Conservation (phyloP, 1,284 basidiomycete species). For the Ustilago hordei region DNA sequence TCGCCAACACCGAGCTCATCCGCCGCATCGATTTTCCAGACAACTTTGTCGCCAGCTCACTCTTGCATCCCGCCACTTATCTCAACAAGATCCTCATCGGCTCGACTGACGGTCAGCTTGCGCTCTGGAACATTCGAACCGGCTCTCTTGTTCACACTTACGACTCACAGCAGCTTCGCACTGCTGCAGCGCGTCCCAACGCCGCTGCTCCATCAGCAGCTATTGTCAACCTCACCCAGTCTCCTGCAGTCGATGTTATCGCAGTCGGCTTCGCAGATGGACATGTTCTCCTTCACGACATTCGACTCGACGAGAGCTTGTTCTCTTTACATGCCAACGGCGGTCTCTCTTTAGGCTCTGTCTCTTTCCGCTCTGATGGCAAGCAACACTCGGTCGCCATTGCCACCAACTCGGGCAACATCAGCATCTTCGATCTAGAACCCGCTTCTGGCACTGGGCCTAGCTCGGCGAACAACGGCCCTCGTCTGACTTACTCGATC, state of each 20-base stretch:
- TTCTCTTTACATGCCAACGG: slow-evolving; percentile 83
- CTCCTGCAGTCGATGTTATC: slow-evolving; percentile 94
- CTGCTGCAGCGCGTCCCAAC: slow-evolving; percentile 24
- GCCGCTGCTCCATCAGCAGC: slow-evolving; percentile 70
- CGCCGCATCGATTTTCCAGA: slow-evolving; percentile 42
- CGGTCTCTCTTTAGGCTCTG: slow-evolving; percentile 73
- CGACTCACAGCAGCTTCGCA: slow-evolving; percentile 52
- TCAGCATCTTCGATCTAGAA: slow-evolving; percentile 66
- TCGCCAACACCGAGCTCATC: slow-evolving; percentile 37
- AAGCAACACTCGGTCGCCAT: slow-evolving; percentile 65
- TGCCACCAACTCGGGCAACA: slow-evolving; percentile 61
- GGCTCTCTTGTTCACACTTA: slow-evolving; percentile 72
- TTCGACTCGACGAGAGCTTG: slow-evolving; percentile 81
- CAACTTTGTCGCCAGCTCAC: slow-evolving; percentile 81
- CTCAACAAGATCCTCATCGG: slow-evolving; percentile 93
- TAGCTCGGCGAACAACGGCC: slow-evolving; percentile 37
- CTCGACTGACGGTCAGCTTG: slow-evolving; percentile 82
- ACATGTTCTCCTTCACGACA: slow-evolving; percentile 87
- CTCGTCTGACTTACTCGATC: slow-evolving; percentile 63
- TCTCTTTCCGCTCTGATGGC: slow-evolving; percentile 89
- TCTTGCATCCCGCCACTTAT: slow-evolving; percentile 95
- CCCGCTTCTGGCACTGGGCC: slow-evolving; percentile 29
- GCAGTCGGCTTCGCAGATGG: slow-evolving; percentile 91
- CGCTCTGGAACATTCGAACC: slow-evolving; percentile 90
- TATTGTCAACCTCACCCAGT: slow-evolving; percentile 77